Evolutionary conservation across 2,329 filamentous ascomycete species (phyloP).

Genomic region (Fusarium lateritium): DNA sequence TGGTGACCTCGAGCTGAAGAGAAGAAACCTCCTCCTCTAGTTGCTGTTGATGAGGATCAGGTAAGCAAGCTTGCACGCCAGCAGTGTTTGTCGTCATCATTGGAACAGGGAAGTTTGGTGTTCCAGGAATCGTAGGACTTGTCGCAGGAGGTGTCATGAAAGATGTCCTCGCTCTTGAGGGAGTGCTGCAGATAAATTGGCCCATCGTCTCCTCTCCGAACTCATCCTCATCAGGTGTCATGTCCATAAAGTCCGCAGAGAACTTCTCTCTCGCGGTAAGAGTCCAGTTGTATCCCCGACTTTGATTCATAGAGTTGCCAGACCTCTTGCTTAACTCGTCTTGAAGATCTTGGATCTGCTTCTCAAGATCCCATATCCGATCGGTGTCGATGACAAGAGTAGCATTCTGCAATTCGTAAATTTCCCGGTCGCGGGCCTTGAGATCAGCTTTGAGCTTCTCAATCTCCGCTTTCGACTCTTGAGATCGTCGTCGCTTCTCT

Average conservation of each 20-base stretch:
- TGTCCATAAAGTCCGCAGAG: slow-evolving; percentile 60
- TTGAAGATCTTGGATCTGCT: slow-evolving; percentile 57
- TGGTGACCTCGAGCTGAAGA: slow-evolving; percentile 64
- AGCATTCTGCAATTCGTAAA: slow-evolving; percentile 66
- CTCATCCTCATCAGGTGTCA: slow-evolving; percentile 55
- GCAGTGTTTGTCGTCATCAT: slow-evolving; percentile 21
- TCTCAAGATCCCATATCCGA: slow-evolving; percentile 60
- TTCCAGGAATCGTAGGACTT: slow-evolving; percentile 59
- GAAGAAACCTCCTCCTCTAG: slow-evolving; percentile 65
- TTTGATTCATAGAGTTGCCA: slow-evolving; percentile 40
- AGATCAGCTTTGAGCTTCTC: slow-evolving; percentile 64
- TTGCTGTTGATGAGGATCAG: slow-evolving; percentile 59
- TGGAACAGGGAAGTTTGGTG: slow-evolving; percentile 55
- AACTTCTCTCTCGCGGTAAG: slow-evolving; percentile 65
- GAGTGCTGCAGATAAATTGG: slow-evolving; percentile 67
- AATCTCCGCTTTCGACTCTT: slow-evolving; percentile 63
- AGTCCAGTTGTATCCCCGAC: slow-evolving; percentile 64
- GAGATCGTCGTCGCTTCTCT: slow-evolving; percentile 60
- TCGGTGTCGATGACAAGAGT: slow-evolving; percentile 65
- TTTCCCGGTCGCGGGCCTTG: slow-evolving; percentile 66
- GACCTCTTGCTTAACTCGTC: slow-evolving; percentile 51
- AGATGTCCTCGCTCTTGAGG: slow-evolving; percentile 60
- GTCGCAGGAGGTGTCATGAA: slow-evolving; percentile 71
- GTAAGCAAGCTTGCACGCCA: slow-evolving; percentile 49
- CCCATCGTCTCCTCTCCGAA: slow-evolving; percentile 68